Evolutionary conservation across 345 rosid species (phyloP), one percentile per base, ranked within the genome.

Genomic region (Barbarea vulgaris): DNA sequence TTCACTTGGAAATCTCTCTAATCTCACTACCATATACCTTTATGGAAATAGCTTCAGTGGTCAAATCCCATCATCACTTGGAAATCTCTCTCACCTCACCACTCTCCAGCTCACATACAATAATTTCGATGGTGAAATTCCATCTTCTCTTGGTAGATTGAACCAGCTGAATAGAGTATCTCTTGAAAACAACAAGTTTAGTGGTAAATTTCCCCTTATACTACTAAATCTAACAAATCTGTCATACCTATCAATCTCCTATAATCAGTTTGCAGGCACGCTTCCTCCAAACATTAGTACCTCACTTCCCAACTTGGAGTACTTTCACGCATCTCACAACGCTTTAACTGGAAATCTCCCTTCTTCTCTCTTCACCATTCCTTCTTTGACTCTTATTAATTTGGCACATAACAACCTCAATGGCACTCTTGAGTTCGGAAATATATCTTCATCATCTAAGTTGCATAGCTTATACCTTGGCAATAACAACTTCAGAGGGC

Each of bases 401-500:
- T 2, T 59, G 47, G 1, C 0, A 11, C 0, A n/a, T 21, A 60
- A 48, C 37, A 42, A 70, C 46, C 15, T 46, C 14, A 53, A 7
- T 5, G 64, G n/a, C 2, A 7, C 31, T 14, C 12, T 52, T 39
- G 71, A 73, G 3, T 18, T 73, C 14, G 64, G 70, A 24, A 53
- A 52, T 64, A 13, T 53, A 18, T 64, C 56, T 64, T 37, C 14
- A 8, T 1, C 47, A 53, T 30, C 78, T 6, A 34, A 39, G 14
- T 5, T 73, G 0, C 0, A 1, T 1, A 6, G 0, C n/a, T 9
- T 73, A 51, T 0, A 0, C n/a, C 52, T 73, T 13, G 6, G 55
- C 21, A 0, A 63, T 27, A 85, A 81, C 57, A 64, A 58, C 13
- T 77, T 85, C 1, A 18, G 2, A 31, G 83, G 78, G 3, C 50